Base-by-base conservation (phyloP, 768 basidiomycete genomes). In the Dentipellis sp. region DNA sequence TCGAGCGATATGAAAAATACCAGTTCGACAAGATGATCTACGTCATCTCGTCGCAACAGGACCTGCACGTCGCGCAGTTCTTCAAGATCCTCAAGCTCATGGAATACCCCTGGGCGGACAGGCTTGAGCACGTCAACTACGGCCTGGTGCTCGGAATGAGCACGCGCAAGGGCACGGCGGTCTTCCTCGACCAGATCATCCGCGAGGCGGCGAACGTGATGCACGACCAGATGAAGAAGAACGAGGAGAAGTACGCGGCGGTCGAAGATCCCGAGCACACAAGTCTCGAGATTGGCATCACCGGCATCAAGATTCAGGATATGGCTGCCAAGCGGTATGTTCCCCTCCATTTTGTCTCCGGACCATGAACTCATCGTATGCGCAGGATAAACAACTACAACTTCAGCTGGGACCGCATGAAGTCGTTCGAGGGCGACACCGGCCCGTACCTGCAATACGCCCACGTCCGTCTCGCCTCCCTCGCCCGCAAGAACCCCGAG, bases 401-500 rank as follows among this genome's bases (percentile, higher is more conserved):
- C 1, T 99, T 97, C 73, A 89, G 93, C 70, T 91, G 91, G 86
- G 83, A 89, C 59, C 83, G 93, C 42, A 94, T 97, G 91, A 80
- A 86, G 51, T 92, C 91, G 36, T 97, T 95, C 69, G 92, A 97
- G 69, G 94, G 94, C 46, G 94, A 97, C 71, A 94, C 92, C 0
- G 92, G 91, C 1, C 91, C 93, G 0, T 97, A 97, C 74, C 82
- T 97, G 23, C 94, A 97, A 75, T 97, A 97, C 69, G 91, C 93
- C 0, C 94, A 97, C 72, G 94, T 94, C 63, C 90, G 94, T 17
- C 76, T 97, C 34, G 80, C 87, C 7, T 97, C 94, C 1, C 86
- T 97, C 66, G 83, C 83, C 62, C 90, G 94, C 56, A 94, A 95
- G 71, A 94, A 94, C 71, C 91, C 91, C 1, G 80, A 89, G 56